A percentile compares a stretch with the other conserved stretches of the same genome.
phyloP scores from a whole-genome alignment of 1,284 basidiomycete genomes.

The Butyriboletus appendiculatus region DNA sequence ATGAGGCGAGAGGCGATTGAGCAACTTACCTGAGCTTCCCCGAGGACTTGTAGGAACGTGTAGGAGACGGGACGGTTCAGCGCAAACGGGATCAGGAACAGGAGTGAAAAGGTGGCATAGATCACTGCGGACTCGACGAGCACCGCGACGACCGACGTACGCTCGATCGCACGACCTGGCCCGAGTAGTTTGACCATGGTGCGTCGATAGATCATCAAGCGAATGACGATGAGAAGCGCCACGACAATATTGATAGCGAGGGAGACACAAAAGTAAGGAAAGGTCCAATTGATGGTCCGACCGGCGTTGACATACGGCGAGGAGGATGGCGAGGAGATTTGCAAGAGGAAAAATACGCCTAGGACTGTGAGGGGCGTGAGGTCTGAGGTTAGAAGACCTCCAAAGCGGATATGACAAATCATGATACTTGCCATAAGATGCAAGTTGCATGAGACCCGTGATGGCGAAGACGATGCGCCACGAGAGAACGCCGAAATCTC shows the following conservation, averaged over 20 bases:
- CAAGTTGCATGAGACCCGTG: conserved; percentile 27
- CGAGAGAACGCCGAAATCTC: conserved; percentile 16
- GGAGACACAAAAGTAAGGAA: conserved; percentile 29
- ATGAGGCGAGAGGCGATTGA: background rate
- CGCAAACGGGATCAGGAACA: conserved; percentile 29
- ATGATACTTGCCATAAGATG: conserved; percentile 25
- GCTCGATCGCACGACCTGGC: conserved; percentile 22
- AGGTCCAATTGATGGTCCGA: conserved; percentile 27
- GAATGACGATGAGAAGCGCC: conserved; percentile 21
- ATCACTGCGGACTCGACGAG: conserved; percentile 30
- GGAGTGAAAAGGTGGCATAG: conserved; percentile 27
- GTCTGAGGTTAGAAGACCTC: background rate
- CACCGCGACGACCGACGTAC: conserved; percentile 30
- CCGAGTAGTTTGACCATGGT: conserved; percentile 16
- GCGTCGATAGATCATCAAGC: conserved; percentile 24
- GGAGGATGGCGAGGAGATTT: conserved; percentile 30
- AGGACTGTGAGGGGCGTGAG: conserved; percentile 12
- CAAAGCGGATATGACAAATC: background rate
- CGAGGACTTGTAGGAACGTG: conserved; percentile 29
- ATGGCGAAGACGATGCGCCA: conserved; percentile 15
- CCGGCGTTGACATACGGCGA: conserved; percentile 23
- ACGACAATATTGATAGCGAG: conserved; percentile 26
- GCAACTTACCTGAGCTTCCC: conserved; percentile 28
- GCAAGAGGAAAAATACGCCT: conserved; percentile 27
- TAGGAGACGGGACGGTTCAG: conserved; percentile 17